Evolutionary conservation across 805 yeast species (phyloP).

Genomic region (Scheffersomyces coipomensis): DNA sequence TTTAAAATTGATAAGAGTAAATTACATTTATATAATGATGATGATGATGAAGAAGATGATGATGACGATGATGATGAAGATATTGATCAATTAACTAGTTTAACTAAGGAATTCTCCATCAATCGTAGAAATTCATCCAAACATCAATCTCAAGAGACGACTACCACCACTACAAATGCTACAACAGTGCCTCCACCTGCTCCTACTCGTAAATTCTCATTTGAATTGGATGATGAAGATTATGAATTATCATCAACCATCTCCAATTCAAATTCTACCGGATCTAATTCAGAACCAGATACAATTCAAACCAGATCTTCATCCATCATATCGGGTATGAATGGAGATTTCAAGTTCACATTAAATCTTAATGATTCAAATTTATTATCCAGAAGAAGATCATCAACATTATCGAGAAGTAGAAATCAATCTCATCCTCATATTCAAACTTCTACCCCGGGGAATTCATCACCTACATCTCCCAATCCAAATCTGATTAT

Average conservation of each 20-base stretch:
- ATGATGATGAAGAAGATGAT: conserved; percentile 11
- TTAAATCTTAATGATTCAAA: conserved; percentile 65
- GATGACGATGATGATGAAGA: conserved; percentile 22
- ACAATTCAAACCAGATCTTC: conserved; percentile 35
- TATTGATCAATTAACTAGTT: conserved; percentile 21
- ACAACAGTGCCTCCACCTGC: neutral
- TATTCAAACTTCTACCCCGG: too few species aligned
- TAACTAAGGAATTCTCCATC: conserved; percentile 13
- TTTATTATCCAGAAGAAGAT: conserved; percentile 54
- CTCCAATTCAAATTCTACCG: conserved; percentile 6
- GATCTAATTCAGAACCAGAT: conserved; percentile 7
- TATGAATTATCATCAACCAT: conserved; percentile 9
- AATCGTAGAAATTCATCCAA: conserved; percentile 3
- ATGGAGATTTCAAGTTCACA: conserved; percentile 50
- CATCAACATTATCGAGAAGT: conserved; percentile 16
- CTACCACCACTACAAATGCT: conserved; percentile 1
- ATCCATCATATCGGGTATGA: conserved; percentile 36
- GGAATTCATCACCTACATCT: too few species aligned
- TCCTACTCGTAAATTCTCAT: neutral
- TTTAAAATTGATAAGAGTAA: conserved; percentile 23
- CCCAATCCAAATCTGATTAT: too few species aligned
- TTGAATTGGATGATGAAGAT: conserved; percentile 18
- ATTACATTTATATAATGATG: conserved; percentile 8
- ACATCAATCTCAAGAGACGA: neutral
- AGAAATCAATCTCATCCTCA: too few species aligned